Base-by-base conservation (phyloP, 352 stramenopile genomes). In the Globisporangium lucens region DNA sequence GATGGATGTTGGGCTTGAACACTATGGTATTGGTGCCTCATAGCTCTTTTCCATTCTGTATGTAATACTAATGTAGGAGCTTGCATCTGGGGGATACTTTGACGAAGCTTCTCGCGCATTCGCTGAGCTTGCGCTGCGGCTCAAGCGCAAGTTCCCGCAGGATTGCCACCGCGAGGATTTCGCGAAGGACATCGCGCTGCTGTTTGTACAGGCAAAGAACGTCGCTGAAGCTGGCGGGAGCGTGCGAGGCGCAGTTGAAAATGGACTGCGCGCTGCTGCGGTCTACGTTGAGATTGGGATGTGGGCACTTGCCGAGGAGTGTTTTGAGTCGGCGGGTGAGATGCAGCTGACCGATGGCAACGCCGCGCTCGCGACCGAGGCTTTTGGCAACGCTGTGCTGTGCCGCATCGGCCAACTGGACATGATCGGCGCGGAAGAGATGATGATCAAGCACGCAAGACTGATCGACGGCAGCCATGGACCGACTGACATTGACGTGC, bases 91-190 rank as follows among this genome's bases (percentile, higher is more conserved):
- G 4, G 85, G 85, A 1, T 89, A 88, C 61, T 90, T 87, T 68
- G 81, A 93, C 60, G 82, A 93, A 72, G 82, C 82, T n/a, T 71
- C 82, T 0, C 81, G 75, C 10, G 77, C 78, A 9, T 63, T 93
- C 17, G 79, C 78, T 0, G 85, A 91, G 47, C 69, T 93, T 56
- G 82, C 79, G 17, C 53, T 87, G 58, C 75, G 81, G 36, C 67
- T 93, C 2, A 90, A 90, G 70, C 82, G 75, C 56, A 79, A 75
- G 24, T 93, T 93, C 22, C 76, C 82, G 0, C 47, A 72, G 51
- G 80, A 90, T n/a, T 83, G 77, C 30, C 78, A 77, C 22, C 71
- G 60, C 3, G 66, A 67, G 29, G 67, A 71, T 4, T 67, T 77
- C 10, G 77, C 75, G 4, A 74, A 74, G 20, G 61, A 85, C 52